phyloP scores from a whole-genome alignment of 305 asterid species.

The Rubia tinctorum region DNA sequence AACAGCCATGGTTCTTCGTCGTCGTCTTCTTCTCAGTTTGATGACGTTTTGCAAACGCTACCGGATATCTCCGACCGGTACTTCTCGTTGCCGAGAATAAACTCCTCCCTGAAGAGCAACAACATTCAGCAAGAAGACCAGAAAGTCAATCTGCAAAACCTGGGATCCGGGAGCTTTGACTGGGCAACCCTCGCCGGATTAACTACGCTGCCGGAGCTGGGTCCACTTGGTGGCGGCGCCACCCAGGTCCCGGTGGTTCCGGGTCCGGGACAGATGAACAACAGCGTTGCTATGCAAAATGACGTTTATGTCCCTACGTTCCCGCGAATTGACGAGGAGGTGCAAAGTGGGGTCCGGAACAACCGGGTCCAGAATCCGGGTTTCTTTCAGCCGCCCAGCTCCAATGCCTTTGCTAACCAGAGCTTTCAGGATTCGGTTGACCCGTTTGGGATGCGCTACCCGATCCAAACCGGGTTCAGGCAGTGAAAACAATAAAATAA shows the following conservation, averaged over 20 bases:
- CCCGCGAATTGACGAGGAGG: constrained; percentile 32
- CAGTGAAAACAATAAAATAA: constrained; percentile 11
- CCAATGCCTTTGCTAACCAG: constrained; percentile 14
- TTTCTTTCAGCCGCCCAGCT: constrained; percentile 16
- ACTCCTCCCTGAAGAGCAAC: constrained; percentile 16
- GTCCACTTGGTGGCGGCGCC: constrained; percentile 12
- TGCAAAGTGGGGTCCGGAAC: constrained; percentile 23
- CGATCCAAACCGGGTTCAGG: constrained; percentile 30
- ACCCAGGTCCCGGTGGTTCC: constrained; percentile 1
- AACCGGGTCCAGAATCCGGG: constrained; percentile 30
- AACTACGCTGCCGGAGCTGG: constrained; percentile 24
- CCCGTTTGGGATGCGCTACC: constrained; percentile 35
- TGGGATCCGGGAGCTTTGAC: constrained; percentile 35
- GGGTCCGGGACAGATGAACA: constrained; percentile 16
- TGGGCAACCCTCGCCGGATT: constrained; percentile 40
- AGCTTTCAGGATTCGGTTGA: constrained; percentile 16
- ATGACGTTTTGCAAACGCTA: constrained; percentile 26
- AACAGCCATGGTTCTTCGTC: constrained; percentile 29
- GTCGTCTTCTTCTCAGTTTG: constrained; percentile 33
- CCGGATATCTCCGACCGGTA: constrained; percentile 28
- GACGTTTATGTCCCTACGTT: constrained; percentile 22
- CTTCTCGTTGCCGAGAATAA: constrained; percentile 25
- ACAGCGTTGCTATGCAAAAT: neutral
- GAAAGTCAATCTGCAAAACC: constrained; percentile 29
- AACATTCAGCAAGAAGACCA: constrained; percentile 22